A percentile compares a stretch with the other conserved stretches of the same genome.
phyloP scores from a whole-genome alignment of 179 eudicot species.

The Beta macrorhiza region DNA sequence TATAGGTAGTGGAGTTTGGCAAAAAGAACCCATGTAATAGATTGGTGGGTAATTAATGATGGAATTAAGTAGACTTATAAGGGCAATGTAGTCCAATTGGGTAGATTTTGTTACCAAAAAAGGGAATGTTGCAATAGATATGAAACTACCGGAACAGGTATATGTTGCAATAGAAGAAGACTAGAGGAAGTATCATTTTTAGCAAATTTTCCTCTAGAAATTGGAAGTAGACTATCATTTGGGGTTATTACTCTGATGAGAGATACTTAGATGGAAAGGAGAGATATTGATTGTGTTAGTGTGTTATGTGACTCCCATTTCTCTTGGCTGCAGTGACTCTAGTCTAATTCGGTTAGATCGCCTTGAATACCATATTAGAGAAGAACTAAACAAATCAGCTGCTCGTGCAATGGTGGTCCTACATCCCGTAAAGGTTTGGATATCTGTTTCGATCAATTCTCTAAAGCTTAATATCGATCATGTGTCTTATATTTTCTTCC shows the following conservation, averaged over 20 bases:
- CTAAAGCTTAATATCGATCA: not conserved
- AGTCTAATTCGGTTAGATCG: constrained; percentile 75
- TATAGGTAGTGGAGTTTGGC: too few relatives aligned
- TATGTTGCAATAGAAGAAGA: too few relatives aligned
- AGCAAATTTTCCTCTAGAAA: not conserved
- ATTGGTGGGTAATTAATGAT: too few relatives aligned
- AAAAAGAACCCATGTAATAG: too few relatives aligned
- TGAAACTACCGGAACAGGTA: too few relatives aligned
- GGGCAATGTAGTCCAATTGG: too few relatives aligned
- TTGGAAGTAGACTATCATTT: not conserved
- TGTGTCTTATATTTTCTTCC: constrained; percentile 19
- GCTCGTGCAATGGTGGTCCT: constrained; percentile 85
- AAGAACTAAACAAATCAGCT: constrained; percentile 80
- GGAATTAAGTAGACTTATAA: too few relatives aligned
- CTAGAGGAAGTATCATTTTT: too few relatives aligned
- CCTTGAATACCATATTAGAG: constrained; percentile 82
- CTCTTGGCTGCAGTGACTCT: constrained; percentile 58
- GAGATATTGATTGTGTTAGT: not conserved
- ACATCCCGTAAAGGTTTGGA: constrained; percentile 75
- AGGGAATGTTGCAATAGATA: too few relatives aligned
- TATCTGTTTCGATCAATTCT: constrained; percentile 14
- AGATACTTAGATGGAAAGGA: not conserved
- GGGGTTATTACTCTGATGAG: not conserved
- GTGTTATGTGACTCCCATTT: not conserved
- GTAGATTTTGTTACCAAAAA: too few relatives aligned